Conservation (phyloP, 306 rosid species). For the Sphenostylis stenocarpa region DNA sequence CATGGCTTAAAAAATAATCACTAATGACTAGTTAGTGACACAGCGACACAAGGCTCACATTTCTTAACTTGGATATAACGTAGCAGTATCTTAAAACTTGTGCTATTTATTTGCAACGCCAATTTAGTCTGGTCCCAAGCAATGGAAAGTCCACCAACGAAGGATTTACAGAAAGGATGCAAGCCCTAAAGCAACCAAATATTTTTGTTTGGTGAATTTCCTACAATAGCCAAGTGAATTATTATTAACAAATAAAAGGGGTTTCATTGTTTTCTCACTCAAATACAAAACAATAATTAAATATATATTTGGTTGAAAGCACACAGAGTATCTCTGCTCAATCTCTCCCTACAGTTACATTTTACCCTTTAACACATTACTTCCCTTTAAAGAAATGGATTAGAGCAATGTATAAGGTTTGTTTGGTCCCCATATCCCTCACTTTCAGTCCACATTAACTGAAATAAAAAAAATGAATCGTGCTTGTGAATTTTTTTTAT, state of each 20-base stretch:
- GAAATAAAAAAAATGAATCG: neutral
- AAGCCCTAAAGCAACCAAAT: slow-evolving; percentile 21
- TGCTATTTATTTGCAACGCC: slow-evolving; percentile 22
- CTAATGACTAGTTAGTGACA: neutral
- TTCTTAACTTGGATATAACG: slow-evolving; percentile 29
- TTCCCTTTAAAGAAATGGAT: slow-evolving; percentile 52
- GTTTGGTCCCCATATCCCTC: slow-evolving; percentile 31
- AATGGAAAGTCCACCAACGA: slow-evolving; percentile 31
- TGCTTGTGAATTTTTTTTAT: slow-evolving; percentile 22
- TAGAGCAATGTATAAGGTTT: slow-evolving; percentile 26
- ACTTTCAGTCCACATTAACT: slow-evolving; percentile 28
- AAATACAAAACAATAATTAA: neutral
- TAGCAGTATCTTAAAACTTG: slow-evolving; percentile 32
- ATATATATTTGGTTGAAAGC: neutral
- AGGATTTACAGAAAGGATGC: slow-evolving; percentile 23
- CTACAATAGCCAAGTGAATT: neutral
- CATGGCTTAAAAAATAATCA: neutral
- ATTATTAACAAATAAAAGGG: neutral
- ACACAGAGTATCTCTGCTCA: neutral
- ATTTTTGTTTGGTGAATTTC: neutral
- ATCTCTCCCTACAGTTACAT: slow-evolving; percentile 34
- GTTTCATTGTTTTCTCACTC: slow-evolving; percentile 3
- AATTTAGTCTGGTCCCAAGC: slow-evolving; percentile 19
- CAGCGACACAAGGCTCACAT: neutral
- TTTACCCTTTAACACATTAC: slow-evolving; percentile 35